Percentiles rank a stretch among this genome's conserved stretches.
phyloP scores from a whole-genome alignment of 108 stramenopile species.

The Fistulifera pelliculosa region DNA sequence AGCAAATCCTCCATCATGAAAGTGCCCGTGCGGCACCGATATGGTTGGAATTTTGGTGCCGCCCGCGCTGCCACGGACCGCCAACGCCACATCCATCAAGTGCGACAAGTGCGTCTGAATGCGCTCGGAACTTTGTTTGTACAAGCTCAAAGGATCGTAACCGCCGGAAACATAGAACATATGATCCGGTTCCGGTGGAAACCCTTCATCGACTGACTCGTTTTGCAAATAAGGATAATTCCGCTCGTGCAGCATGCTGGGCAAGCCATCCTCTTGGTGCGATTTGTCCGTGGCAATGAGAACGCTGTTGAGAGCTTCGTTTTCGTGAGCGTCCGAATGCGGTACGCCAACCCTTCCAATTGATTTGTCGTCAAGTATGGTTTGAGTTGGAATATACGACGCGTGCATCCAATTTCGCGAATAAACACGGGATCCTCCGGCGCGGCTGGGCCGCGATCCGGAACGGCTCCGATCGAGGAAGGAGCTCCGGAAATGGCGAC shows the following conservation, averaged over 20 bases:
- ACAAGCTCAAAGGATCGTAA: conserved; percentile 52
- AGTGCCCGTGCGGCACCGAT: conserved; percentile 58
- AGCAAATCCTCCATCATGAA: conserved; percentile 68
- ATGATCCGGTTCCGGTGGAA: conserved; percentile 19
- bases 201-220: conserved; percentile 9
- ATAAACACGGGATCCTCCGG: conserved; percentile 21
- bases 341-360: conserved; percentile 69
- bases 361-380: conserved; percentile 44
- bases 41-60: conserved; percentile 55
- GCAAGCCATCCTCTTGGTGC: conserved; percentile 31
- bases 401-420: conserved; percentile 56
- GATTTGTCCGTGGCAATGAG: conserved; percentile 59
- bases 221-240: conserved; percentile 6
- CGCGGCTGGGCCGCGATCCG: not conserved
- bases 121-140: conserved; percentile 16
- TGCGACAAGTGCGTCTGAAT: conserved; percentile 16
- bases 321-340: conserved; percentile 52
- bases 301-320: conserved; percentile 47
- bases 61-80: conserved; percentile 35
- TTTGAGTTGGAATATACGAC: conserved; percentile 64
- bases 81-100: conserved; percentile 48
- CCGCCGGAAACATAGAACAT: conserved; percentile 60
- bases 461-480: not conserved
- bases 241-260: conserved; percentile 17
- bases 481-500: conserved; percentile 2